Evolutionary conservation across 805 yeast genomes (phyloP), one percentile per base, ranked within the genome.

Genomic region (Candida sanyiensis): DNA sequence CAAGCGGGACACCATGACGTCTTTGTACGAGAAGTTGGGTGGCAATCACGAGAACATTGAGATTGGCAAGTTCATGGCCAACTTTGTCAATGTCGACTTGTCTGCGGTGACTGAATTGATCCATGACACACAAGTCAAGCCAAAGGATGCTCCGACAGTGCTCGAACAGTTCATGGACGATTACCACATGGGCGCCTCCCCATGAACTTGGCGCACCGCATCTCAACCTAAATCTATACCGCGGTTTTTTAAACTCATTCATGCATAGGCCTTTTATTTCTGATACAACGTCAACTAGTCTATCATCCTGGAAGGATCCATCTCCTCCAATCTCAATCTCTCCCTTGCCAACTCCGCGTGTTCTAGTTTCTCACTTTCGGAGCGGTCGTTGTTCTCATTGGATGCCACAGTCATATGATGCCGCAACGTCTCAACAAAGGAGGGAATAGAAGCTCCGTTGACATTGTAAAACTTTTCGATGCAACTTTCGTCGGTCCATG

Each of bases 21-120:
- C 63, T 42, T 49, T 73, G 7, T 56, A 64, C 40, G 58, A 69
- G 16, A 66, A 73, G 9, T 65, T 88, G 39, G 72, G 71, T 22
- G 97, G 97, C 6, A 83, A 81, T 59, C 85, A 76, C 54, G 97
- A 89, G 63, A 89, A 90, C 62, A 86, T 69, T 28, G 96, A 86
- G 50, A 73, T 89, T 44, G 96, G 96, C 5, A 55, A 66, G 19
- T 85, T 81, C 56, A 70, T 88, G 80, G 83, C 72, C 33, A 48
- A 65, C 6, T 68, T 52, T 59, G 75, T 56, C 64, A 70, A 49
- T 8, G 63, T 72, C 7, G 66, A 74, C 51, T 63, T 82, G 49
- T 49, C 49, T 0, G 46, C 67, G 21, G 67, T 82, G 3, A 77
- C 84, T 1, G 58, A 67, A 20, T 43, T 65, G 55, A 53, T 82